Evolutionary conservation across 345 rosid genomes (phyloP).

Genomic region (Eucalyptus microcorys): DNA sequence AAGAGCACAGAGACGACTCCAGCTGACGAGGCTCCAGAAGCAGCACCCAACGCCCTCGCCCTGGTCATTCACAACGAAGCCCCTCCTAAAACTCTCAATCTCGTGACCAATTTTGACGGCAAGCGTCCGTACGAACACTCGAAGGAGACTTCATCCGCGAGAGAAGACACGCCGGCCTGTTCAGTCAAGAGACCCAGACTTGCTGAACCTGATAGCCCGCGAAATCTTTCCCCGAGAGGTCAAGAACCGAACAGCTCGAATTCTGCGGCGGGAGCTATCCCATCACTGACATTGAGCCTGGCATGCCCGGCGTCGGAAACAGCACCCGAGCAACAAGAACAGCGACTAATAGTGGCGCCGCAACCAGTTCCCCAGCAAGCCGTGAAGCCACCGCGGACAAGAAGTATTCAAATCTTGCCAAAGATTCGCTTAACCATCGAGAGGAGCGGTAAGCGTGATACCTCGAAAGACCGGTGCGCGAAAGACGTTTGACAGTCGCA

Average conservation of each 20-base stretch:
- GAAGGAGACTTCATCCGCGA: neutral
- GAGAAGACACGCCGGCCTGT: neutral
- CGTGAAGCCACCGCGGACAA: neutral
- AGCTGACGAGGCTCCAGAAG: neutral
- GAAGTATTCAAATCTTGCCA: neutral
- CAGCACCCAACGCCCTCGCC: neutral
- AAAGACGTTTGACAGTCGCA: neutral
- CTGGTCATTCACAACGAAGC: neutral
- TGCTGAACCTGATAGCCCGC: neutral
- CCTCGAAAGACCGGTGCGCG: neutral
- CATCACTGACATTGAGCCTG: neutral
- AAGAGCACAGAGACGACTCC: neutral
- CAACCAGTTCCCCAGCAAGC: neutral
- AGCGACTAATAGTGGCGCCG: neutral
- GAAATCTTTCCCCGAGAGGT: neutral
- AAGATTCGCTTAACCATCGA: neutral
- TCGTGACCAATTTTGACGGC: neutral
- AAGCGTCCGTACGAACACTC: neutral
- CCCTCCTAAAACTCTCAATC: neutral
- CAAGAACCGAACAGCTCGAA: neutral
- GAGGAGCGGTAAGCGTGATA: neutral
- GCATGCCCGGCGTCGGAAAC: neutral
- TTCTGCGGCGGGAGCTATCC: neutral
- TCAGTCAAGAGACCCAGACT: neutral
- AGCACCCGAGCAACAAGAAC: neutral